These are phyloP conservation scores for Colletotrichum gloeosporioides DNA, from an alignment of 2,329 filamentous ascomycete species.

Conservation along the genomic window DNA sequence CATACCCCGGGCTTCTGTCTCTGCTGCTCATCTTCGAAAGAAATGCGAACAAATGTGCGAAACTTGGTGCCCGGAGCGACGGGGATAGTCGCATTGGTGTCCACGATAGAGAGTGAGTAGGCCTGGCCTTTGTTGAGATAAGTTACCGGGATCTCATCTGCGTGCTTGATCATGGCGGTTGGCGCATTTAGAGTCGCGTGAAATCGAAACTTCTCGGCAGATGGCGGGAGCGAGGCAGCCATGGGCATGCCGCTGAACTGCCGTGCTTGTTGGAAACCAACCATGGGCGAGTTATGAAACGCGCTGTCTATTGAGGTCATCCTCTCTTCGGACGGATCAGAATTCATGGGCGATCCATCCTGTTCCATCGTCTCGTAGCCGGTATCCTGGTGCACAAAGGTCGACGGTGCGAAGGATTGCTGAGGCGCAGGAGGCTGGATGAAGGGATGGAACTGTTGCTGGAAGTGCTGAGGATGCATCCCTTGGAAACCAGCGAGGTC, in stretches of 20 bases:
- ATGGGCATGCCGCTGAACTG: constrained; percentile 53
- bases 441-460: constrained; percentile 74
- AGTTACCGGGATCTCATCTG: constrained; percentile 93
- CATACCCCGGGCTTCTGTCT: constrained; percentile 80
- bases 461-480: constrained; percentile 64
- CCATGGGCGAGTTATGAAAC: constrained; percentile 66
- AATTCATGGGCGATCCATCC: constrained; percentile 71
- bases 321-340: constrained; percentile 54
- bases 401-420: constrained; percentile 74
- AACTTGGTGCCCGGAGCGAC: constrained; percentile 71
- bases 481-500: constrained; percentile 70
- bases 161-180: constrained; percentile 92
- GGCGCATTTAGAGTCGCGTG: constrained; percentile 90
- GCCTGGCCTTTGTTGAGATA: constrained; percentile 98
- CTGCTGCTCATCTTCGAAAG: constrained; percentile 96
- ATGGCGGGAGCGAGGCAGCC: constrained; percentile 52
- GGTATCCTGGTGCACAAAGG: constrained; percentile 81
- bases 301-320: constrained; percentile 64
- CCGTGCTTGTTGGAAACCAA: constrained; percentile 62
- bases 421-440: constrained; percentile 62
- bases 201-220: constrained; percentile 81
- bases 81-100: constrained; percentile 70
- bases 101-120: constrained; percentile 84
- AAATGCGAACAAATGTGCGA: constrained; percentile 91
- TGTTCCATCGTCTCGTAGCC: constrained; percentile 82